phyloP scores from a whole-genome alignment of 129 eudicot species.

The Chrysanthemum seticuspe region DNA sequence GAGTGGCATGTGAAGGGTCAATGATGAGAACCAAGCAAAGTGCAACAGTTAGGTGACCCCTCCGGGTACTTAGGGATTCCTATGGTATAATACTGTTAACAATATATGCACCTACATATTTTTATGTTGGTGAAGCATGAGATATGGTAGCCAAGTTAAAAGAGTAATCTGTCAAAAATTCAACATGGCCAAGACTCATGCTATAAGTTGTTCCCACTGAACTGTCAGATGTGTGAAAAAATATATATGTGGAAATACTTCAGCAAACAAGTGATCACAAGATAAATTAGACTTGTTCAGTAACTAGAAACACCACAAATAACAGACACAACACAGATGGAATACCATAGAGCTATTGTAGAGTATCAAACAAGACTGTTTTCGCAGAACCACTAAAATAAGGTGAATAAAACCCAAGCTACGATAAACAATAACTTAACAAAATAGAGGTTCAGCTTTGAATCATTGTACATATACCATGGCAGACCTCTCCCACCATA shows the following conservation, averaged over 20 bases:
- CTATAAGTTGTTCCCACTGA: too few species aligned
- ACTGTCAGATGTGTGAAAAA: too few species aligned
- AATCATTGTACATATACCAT: background rate
- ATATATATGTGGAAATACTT: too few species aligned
- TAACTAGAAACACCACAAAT: background rate
- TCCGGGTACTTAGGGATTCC: too few species aligned
- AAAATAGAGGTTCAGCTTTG: background rate
- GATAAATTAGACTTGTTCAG: background rate
- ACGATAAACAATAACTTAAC: conserved; percentile 13
- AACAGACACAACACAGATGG: conserved; percentile 9
- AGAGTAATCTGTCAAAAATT: too few species aligned
- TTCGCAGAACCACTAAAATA: background rate
- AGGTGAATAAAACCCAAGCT: background rate
- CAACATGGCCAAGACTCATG: too few species aligned
- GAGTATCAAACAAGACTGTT: background rate
- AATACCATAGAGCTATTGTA: background rate
- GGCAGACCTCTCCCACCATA: background rate
- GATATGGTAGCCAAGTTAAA: too few species aligned
- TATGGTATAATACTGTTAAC: too few species aligned
- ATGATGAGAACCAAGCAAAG: background rate
- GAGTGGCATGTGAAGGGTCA: background rate
- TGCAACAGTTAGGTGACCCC: background rate
- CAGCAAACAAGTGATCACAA: too few species aligned
- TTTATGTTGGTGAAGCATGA: too few species aligned
- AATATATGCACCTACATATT: too few species aligned